These are phyloP conservation scores for Leccinum boreale DNA, from an alignment of 768 basidiomycete genomes.

Conservation along the genomic window DNA sequence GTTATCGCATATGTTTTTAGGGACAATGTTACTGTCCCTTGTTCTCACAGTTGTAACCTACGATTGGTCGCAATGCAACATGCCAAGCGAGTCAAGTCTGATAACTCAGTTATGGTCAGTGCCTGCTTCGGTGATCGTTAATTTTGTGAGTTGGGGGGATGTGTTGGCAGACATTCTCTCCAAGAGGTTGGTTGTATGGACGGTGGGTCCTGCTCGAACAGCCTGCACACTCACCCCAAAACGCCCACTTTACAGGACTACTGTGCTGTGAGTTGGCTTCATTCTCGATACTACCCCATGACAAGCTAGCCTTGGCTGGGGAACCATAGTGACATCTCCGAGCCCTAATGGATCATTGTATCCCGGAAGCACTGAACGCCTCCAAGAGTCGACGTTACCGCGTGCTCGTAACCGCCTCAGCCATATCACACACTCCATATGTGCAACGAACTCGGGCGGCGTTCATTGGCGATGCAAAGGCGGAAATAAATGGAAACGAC, in stretches of 20 bases:
- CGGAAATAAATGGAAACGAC: no score
- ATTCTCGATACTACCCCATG: background rate
- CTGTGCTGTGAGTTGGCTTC: background rate
- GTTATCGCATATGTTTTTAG: conserved; percentile 88
- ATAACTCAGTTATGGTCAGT: conserved; percentile 1
- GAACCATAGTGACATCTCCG: background rate
- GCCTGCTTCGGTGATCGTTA: background rate
- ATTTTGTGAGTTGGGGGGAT: background rate
- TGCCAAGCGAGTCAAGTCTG: conserved; percentile 5
- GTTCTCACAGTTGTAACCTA: conserved; percentile 12
- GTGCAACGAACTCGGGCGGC: background rate
- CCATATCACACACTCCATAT: background rate
- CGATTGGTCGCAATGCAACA: background rate
- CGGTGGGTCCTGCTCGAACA: background rate
- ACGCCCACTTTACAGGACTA: background rate
- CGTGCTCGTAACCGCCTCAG: background rate
- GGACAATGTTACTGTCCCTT: background rate
- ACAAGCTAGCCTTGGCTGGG: background rate
- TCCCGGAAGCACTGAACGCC: background rate
- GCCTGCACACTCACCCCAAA: background rate
- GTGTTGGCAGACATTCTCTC: background rate
- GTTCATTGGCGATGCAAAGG: background rate
- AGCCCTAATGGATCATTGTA: background rate
- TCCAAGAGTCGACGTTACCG: background rate
- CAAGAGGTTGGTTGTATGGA: background rate